Evolutionary conservation across 2,329 filamentous ascomycete genomes (phyloP).

Genomic region (Neophaeococcomyces aloes): DNA sequence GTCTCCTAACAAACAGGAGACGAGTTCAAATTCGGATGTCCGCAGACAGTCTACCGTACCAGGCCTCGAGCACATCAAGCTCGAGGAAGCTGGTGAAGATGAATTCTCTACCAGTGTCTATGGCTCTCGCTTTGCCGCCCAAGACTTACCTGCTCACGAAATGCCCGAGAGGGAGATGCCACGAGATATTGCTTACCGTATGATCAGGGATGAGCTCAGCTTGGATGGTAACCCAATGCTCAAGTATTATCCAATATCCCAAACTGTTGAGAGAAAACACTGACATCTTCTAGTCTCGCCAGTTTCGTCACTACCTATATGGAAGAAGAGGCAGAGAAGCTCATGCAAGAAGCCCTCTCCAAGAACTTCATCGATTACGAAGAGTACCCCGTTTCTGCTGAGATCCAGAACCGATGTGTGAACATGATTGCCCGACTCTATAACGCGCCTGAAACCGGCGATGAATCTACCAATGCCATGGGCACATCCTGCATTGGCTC

Average conservation of each 20-base stretch:
- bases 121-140: slow-evolving; percentile 69
- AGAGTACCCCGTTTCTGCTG: slow-evolving; percentile 69
- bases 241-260: no score
- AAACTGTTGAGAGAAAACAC: no score
- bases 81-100: slow-evolving; percentile 36
- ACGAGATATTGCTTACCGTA: slow-evolving; percentile 79
- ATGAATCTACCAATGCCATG: slow-evolving; percentile 47
- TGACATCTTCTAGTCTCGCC: slow-evolving; percentile 52
- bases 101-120: slow-evolving; percentile 68
- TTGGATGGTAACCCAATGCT: slow-evolving; percentile 86
- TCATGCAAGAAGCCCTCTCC: slow-evolving; percentile 83
- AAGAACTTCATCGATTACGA: slow-evolving; percentile 95
- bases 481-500: slow-evolving; percentile 83
- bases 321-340: slow-evolving; percentile 92
- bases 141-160: slow-evolving; percentile 69
- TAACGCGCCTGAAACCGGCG: slow-evolving; percentile 57
- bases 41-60: slow-evolving; percentile 18
- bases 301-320: slow-evolving; percentile 96
- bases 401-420: slow-evolving; percentile 85
- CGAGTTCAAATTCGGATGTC: slow-evolving; percentile 6
- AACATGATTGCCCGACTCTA: slow-evolving; percentile 85
- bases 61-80: slow-evolving; percentile 27
- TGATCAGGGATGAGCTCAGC: slow-evolving; percentile 92
- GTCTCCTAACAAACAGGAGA: slow-evolving; percentile 5
- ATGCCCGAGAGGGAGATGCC: slow-evolving; percentile 92